Conservation (phyloP, 2,329 filamentous ascomycete genomes). For the Pseudogymnoascus sp. region DNA sequence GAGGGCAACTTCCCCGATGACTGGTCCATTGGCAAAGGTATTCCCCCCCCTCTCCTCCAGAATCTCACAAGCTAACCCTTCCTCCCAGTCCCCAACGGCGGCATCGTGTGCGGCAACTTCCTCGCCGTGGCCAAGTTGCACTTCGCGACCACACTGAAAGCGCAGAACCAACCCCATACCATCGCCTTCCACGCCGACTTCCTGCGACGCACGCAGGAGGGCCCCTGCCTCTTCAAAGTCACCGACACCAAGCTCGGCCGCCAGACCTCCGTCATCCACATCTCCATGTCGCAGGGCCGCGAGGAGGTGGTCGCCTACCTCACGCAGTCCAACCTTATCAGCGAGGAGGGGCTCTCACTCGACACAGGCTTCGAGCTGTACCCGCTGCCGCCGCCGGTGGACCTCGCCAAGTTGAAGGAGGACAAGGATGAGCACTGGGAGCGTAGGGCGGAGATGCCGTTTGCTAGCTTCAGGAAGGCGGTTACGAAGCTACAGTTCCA, state of each 20-base stretch:
- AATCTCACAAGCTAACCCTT: neutral
- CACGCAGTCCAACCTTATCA: slow-evolving; percentile 54
- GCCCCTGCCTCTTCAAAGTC: slow-evolving; percentile 49
- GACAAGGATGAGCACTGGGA: slow-evolving; percentile 43
- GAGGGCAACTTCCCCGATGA: slow-evolving; percentile 45
- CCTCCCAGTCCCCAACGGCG: slow-evolving; percentile 60
- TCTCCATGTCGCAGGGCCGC: slow-evolving; percentile 49
- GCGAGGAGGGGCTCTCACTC: slow-evolving; percentile 50
- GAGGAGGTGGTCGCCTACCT: slow-evolving; percentile 58
- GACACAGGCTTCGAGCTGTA: slow-evolving; percentile 45
- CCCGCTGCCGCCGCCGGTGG: slow-evolving; percentile 30
- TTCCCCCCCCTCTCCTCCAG: neutral
- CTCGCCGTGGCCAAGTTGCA: slow-evolving; percentile 52
- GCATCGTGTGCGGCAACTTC: slow-evolving; percentile 58
- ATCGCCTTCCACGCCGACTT: slow-evolving; percentile 60
- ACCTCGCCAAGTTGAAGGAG: slow-evolving; percentile 34
- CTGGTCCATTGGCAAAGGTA: slow-evolving; percentile 61
- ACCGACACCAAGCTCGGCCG: slow-evolving; percentile 57
- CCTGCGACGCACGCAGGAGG: slow-evolving; percentile 53
- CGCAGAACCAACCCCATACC: slow-evolving; percentile 54
- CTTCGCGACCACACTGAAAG: slow-evolving; percentile 49
- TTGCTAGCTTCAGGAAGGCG: slow-evolving; percentile 27
- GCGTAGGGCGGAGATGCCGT: slow-evolving; percentile 19
- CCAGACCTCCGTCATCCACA: slow-evolving; percentile 55
- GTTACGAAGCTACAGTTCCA: slow-evolving; percentile 43